phyloP scores from a whole-genome alignment of 1,139 yeast species.

The Sugiyamaella sp. region DNA sequence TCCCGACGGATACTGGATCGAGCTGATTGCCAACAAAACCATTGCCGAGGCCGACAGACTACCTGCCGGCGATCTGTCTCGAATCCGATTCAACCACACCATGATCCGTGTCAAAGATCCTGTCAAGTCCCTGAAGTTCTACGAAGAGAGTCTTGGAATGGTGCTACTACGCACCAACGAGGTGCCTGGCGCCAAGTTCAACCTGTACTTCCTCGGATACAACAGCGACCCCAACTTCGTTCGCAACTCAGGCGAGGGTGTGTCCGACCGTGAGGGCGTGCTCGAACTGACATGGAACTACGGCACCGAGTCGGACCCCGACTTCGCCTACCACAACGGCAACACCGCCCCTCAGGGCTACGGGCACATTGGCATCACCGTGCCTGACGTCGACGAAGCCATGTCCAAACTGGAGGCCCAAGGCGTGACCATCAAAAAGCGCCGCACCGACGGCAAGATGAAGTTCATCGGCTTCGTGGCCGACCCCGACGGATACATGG shows the following conservation, averaged over 20 bases:
- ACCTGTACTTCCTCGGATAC: conserved; percentile 83
- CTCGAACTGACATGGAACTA: conserved; percentile 92
- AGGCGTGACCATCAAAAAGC: conserved; percentile 55
- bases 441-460: conserved; percentile 57
- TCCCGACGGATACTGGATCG: conserved; percentile 97
- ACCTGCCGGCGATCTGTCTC: conserved; percentile 39
- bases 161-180: conserved; percentile 60
- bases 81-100: conserved; percentile 78
- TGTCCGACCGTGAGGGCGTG: conserved; percentile 58
- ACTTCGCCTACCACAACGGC: conserved; percentile 83
- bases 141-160: conserved; percentile 79
- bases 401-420: conserved; percentile 53
- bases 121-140: conserved; percentile 70
- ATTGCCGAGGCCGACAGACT: conserved; percentile 35
- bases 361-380: conserved; percentile 83
- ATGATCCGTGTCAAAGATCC: conserved; percentile 95
- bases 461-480: conserved; percentile 72
- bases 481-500: conserved; percentile 93
- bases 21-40: conserved; percentile 67
- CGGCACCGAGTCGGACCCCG: conserved; percentile 84
- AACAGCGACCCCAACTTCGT: conserved; percentile 42
- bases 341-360: conserved; percentile 79
- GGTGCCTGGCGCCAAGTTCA: conserved; percentile 72
- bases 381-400: conserved; percentile 62
- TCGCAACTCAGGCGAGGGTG: conserved; percentile 36